phyloP scores from a whole-genome alignment of 2,329 filamentous ascomycete genomes.

The Myriosclerotinia duriaeana region DNA sequence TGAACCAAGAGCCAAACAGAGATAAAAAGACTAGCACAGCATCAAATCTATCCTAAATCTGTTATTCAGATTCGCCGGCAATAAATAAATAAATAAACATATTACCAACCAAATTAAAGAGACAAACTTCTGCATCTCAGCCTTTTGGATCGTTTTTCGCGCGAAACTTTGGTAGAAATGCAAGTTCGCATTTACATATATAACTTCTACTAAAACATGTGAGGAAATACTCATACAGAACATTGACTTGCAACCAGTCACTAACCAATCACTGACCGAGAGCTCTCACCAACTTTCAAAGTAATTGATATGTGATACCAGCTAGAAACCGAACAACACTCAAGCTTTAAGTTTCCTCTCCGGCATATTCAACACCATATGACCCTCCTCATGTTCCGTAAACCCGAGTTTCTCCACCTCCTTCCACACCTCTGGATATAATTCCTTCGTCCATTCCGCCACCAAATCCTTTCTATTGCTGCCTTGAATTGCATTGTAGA shows the following conservation, averaged over 20 bases:
- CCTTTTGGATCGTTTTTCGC: too few species aligned
- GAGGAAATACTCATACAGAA: too few species aligned
- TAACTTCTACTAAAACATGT: too few species aligned
- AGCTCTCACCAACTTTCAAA: not conserved
- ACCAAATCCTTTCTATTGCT: constrained; percentile 66
- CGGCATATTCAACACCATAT: constrained; percentile 36
- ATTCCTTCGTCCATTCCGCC: constrained; percentile 69
- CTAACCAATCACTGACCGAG: not conserved
- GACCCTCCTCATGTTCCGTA: constrained; percentile 35
- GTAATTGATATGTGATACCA: not conserved
- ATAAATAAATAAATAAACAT: too few species aligned
- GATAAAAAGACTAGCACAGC: too few species aligned
- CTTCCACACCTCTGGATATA: constrained; percentile 68
- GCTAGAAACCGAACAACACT: not conserved
- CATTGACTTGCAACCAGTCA: not conserved
- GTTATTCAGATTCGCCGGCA: too few species aligned
- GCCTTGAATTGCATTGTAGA: constrained; percentile 72
- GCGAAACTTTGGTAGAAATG: too few species aligned
- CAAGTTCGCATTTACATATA: too few species aligned
- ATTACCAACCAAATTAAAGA: too few species aligned
- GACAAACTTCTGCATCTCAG: too few species aligned
- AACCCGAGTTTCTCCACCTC: constrained; percentile 49
- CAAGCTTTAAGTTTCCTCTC: constrained; percentile 33
- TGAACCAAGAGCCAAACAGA: too few species aligned
- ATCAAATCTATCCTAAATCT: too few species aligned